Evolutionary conservation across 2,329 filamentous ascomycete species (phyloP), one percentile per base, ranked within the genome.

Genomic region (Bipolaris zeicola): DNA sequence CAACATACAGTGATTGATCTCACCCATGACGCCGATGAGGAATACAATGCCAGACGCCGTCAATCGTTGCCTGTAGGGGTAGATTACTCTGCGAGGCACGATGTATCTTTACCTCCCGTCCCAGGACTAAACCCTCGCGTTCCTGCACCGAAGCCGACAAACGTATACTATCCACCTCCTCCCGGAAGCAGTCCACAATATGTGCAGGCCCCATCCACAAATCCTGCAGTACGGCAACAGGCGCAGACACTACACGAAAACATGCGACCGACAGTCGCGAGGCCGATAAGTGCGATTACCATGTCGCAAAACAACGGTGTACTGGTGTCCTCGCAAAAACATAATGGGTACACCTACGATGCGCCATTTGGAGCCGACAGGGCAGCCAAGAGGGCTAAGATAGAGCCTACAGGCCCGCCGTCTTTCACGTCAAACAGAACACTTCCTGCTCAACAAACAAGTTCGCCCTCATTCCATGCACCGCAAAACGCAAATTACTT

Each of bases 351-450:
- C 28, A 16, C 26, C 16, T 18, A 33, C 10, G 13, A 31, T 4
- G 48, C 26, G 14, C 18, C 37, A 8, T 4, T 8, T 7, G 50
- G 39, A 1, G 26, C 31, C n/a, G 52, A 41, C 7, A 57, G 58
- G 13, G 26, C 58, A 14, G 52, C 55, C 8, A 74, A 74, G 51
- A 66, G 69, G 50, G 62, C 68, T 51, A 72, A 63, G 48, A 18
- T 68, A 3, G 41, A 8, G 10, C 13, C 46, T 10, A n/a, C 10
- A 38, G 22, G 10, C 38, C 28, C 7, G n/a, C 2, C 3, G 22
- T 14, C 37, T 3, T 38, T 13, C 18, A 18, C 10, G 24, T n/a
- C 8, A 8, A 38, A 10, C 8, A 45, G 26, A 14, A 20, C 14
- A 14, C 42, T 11, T 13, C n/a, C 28, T 41, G 34, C 4, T 16